Evolutionary conservation across 805 yeast genomes (phyloP), one percentile per base, ranked within the genome.

Genomic region (Tetrapisispora iriomotensis): DNA sequence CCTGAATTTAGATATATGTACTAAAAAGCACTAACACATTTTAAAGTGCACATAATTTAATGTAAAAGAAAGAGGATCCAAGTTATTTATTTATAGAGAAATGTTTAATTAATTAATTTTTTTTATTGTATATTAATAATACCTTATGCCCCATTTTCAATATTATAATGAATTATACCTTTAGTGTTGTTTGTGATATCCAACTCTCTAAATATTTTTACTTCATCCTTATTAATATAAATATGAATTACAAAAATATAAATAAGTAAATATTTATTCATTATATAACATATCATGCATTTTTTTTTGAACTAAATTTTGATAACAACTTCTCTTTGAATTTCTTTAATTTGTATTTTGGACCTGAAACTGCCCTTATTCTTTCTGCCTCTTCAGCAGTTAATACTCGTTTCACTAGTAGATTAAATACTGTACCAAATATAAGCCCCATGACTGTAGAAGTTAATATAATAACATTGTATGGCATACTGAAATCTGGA

Each of bases 401-500:
- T 0, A 87, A 78, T 9, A 83, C 73, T 51, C 76, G 70, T 52
- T 87, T 84, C 7, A 79, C 77, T 33, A 92, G 55, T 38, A 87
- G 64, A 53, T 90, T 88, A 65, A 79, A 87, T 2, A 88, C 54
- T 0, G 90, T 76, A 8, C 97, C 97, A 64, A 88, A 90, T 0
- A 90, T 79, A 42, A 92, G 65, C 0, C 97, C 86, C 85, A 92
- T 82, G 6, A 87, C 81, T 0, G 98, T 92, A 7, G 95, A 84
- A 0, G 97, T 84, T 45, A 92, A 67, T 34, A 92, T 92, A 44
- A 92, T 90, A 30, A 92, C 98, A 52, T 92, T 92, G 59, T 92
- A 92, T 0, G 98, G 98, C 98, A 92, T 92, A 45, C 95, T 83
- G 62, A 92, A 92, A 64, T 92, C 98, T 0, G 98, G 98, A 0